Percentiles rank a stretch among this genome's conserved stretches.
Conservation (phyloP, 78 protist genomes). For the Planoprotostelium fungivorum region DNA sequence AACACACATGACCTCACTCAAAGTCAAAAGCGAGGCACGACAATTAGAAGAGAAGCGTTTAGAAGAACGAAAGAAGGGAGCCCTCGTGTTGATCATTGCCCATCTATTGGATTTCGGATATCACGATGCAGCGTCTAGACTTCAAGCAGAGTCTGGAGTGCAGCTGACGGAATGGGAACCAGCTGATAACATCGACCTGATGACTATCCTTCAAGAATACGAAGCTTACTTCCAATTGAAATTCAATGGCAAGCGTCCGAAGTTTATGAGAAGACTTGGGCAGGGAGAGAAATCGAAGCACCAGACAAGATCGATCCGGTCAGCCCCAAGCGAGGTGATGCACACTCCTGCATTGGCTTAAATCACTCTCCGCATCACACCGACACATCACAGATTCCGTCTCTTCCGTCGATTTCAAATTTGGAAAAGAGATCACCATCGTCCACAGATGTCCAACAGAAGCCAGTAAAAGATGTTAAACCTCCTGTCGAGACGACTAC, state of each 20-base stretch:
- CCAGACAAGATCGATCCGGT: background rate
- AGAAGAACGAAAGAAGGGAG: background rate
- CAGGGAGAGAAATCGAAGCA: background rate
- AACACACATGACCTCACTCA: too few species aligned
- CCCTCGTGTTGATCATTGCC: background rate
- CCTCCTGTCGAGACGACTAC: background rate
- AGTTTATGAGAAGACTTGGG: background rate
- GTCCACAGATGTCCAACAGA: background rate
- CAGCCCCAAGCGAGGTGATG: background rate
- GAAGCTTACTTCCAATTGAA: conserved; percentile 61
- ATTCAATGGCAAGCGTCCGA: conserved; percentile 12
- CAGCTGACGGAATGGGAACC: background rate
- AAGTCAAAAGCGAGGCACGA: background rate
- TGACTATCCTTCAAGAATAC: conserved; percentile 31
- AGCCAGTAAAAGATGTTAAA: background rate
- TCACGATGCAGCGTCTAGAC: background rate
- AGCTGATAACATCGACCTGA: conserved; percentile 61
- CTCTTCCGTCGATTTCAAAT: background rate
- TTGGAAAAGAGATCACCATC: background rate
- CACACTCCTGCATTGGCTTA: background rate
- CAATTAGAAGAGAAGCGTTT: background rate
- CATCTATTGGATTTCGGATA: background rate
- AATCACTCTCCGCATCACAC: background rate
- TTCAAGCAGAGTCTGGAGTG: background rate
- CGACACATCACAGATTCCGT: background rate